These are phyloP conservation scores for Paecilomyces fulvus DNA, from an alignment of 2,329 filamentous ascomycete species.

Conservation along the genomic window DNA sequence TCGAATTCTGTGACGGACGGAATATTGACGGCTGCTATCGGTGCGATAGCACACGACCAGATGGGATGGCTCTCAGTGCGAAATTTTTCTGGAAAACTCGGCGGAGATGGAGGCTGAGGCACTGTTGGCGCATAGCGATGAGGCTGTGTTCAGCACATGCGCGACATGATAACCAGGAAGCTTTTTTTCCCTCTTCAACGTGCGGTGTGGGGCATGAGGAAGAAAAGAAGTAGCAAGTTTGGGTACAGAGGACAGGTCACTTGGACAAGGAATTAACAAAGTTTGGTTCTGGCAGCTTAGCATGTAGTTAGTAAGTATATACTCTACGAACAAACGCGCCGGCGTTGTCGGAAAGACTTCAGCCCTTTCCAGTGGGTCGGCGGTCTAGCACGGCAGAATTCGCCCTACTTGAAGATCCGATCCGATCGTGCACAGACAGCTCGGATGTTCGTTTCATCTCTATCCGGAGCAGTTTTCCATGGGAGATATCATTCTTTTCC, in stretches of 20 bases:
- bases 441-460: no score
- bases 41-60: background rate
- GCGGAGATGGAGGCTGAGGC: background rate
- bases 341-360: background rate
- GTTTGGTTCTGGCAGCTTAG: background rate
- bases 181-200: background rate
- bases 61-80: background rate
- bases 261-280: background rate
- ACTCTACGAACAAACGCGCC: background rate
- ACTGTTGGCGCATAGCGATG: background rate
- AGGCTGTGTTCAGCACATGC: background rate
- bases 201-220: background rate
- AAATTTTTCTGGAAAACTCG: background rate
- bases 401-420: background rate
- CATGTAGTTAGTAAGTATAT: no score
- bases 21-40: constrained; percentile 24
- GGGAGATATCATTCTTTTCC: no score
- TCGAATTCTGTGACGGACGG: constrained; percentile 15
- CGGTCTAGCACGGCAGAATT: background rate
- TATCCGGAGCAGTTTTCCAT: no score
- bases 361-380: background rate
- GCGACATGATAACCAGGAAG: background rate
- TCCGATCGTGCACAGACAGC: background rate
- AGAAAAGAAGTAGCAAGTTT: background rate
- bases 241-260: background rate